These are phyloP conservation scores for Fusarium piperis DNA, from an alignment of 2,329 filamentous ascomycete species.

Conservation along the genomic window DNA sequence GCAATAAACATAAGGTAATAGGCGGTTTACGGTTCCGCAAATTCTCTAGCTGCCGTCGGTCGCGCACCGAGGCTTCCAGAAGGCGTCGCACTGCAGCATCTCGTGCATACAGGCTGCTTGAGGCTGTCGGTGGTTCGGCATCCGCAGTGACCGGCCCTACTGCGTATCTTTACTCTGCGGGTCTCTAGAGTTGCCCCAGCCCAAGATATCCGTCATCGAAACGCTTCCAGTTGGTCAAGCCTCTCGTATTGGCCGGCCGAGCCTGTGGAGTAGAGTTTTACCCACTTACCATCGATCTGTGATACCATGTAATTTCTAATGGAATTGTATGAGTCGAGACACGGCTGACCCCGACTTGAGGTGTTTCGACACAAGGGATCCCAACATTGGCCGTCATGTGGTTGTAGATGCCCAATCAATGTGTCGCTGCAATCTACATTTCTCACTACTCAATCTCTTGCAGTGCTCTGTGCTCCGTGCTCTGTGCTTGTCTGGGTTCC, in stretches of 20 bases:
- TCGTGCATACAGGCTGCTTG: background rate
- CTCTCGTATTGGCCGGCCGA: background rate
- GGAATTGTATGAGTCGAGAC: conserved; percentile 20
- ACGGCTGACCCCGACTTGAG: conserved; percentile 12
- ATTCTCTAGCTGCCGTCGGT: background rate
- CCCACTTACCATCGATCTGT: conserved; percentile 14
- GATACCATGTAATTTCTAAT: conserved; percentile 28
- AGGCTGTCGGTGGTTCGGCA: background rate
- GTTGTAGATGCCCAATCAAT: background rate
- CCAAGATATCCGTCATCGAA: conserved; percentile 36
- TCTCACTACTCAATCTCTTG: background rate
- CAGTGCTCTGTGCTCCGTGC: background rate
- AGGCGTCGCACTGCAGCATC: background rate
- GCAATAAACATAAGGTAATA: conserved; percentile 7
- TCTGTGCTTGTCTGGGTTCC: background rate
- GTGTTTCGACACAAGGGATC: background rate
- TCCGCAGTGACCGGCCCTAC: background rate
- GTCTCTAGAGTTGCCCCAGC: background rate
- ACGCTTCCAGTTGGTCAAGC: conserved; percentile 27
- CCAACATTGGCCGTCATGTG: background rate
- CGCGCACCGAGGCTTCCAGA: conserved; percentile 2
- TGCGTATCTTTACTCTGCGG: background rate
- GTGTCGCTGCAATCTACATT: background rate
- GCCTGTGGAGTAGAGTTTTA: conserved; percentile 8
- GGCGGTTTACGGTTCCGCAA: conserved; percentile 1